Base-by-base conservation (phyloP, 805 yeast species). In the Candida mattraensis region DNA sequence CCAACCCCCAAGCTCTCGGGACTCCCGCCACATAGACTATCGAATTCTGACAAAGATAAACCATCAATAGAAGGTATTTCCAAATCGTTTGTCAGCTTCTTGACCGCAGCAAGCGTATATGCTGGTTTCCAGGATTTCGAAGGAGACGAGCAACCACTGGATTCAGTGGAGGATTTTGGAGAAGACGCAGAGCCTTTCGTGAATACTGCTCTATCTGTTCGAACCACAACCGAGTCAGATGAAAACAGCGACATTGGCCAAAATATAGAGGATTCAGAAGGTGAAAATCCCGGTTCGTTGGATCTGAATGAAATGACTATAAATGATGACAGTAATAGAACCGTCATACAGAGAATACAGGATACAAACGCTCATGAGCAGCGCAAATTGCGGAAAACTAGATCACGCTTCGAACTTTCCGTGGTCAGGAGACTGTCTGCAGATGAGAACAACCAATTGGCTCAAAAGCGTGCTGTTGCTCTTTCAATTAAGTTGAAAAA, bases 71-170 rank as follows among this genome's bases (percentile, higher is more conserved):
- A 65, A 10, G 69, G 66, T 27, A 69, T 72, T 56, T 72, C 78
- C 12, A 68, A 67, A 46, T 72, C 78, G 27, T 68, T 78, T 45
- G 78, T 74, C 3, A 72, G 76, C 0, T 51, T 76, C 33, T 60
- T 78, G 37, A 75, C 83, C 0, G 70, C 82, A 0, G 79, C 83
- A 0, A 72, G 78, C 43, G 67, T 74, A 39, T 74, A 70, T 49
- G 69, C 76, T 5, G 69, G 67, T 10, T 57, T 60, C 40, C 56
- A 57, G 33, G 60, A 58, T 28, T 42, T 55, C 18, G 61, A 53
- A 29, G 65, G 52, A 18, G 61, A 61, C 19, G 64, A 58, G 10
- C 50, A 39, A 8, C 57, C 56, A 16, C 53, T 47, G 8, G 47
- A 48, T 18, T 56, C 51, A 9, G 47, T 45, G 7, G 63, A 56